Evolutionary conservation across 495 filamentous ascomycete species (phyloP), one percentile per base, ranked within the genome.

Genomic region (Xylaria sp.): DNA sequence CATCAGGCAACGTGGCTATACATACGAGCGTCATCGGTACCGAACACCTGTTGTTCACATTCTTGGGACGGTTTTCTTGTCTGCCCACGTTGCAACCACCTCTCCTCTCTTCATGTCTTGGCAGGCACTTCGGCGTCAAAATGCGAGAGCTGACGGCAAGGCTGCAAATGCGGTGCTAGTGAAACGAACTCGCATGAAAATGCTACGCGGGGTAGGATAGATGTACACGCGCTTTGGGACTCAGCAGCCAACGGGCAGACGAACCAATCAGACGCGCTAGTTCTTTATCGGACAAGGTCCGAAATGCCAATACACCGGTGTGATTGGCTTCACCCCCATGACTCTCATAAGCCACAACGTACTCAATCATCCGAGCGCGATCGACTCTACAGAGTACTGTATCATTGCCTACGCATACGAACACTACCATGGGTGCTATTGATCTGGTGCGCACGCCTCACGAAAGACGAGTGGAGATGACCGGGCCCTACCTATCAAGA

Each of bases 111-210:
- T 37, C n/a, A 41, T 53, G 12, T 61, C 37, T 62, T 62, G 59
- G 59, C 59, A 62, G 37, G 59, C 9, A 41, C 59, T 29, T 59
- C 21, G 21, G 59, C n/a, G 21, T 37, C n/a, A 29, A 62, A 43
- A 12, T 14, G 37, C 59, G 59, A 62, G 37, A 62, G 59, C 59
- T 62, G 59, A 62, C 21, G 59, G 59, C 59, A 35, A 62, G 59
- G 59, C 59, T 62, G 21, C 59, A 59, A 15, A 62, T 62, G 37
- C 37, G 37, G 35, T 29, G 37, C 5, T 29, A 41, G 59, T 43
- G 21, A 19, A 43, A 62, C 35, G 37, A 62, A 62, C 59, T 33
- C 37, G 37, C 59, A 43, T 41, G 17, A 62, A 43, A 17, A 43
- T 29, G 21, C 37, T 61, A 62, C 59, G 57, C 37, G 59, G 58